Conservation (phyloP, 768 basidiomycete species). For the Boletus sp. region DNA sequence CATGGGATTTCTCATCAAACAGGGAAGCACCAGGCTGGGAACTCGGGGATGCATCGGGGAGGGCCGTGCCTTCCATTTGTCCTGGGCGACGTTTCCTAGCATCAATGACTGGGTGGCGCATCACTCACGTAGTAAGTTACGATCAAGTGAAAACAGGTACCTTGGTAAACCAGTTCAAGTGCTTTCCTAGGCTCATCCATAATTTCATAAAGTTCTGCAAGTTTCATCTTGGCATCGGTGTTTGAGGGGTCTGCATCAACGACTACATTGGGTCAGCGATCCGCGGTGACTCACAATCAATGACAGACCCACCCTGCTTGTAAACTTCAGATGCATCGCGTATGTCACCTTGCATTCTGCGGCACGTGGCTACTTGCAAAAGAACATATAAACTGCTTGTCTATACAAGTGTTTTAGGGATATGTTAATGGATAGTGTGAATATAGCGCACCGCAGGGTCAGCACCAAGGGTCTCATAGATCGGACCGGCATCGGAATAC, state of each 20-base stretch:
- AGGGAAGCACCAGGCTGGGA: slow-evolving; percentile 46
- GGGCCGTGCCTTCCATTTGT: slow-evolving; percentile 11
- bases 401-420: slow-evolving; percentile 36
- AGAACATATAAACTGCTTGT: slow-evolving; percentile 72
- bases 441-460: slow-evolving; percentile 60
- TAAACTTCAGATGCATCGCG: slow-evolving; percentile 82
- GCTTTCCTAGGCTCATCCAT: slow-evolving; percentile 78
- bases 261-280: slow-evolving; percentile 47
- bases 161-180: slow-evolving; percentile 63
- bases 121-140: slow-evolving; percentile 66
- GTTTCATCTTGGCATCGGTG: slow-evolving; percentile 82
- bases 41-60: slow-evolving; percentile 14
- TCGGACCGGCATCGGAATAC: slow-evolving; percentile 75
- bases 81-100: slow-evolving; percentile 51
- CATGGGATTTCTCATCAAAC: slow-evolving; percentile 55
- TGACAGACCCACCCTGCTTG: slow-evolving; percentile 58
- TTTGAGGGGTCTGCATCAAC: slow-evolving; percentile 69
- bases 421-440: neutral
- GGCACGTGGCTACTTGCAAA: slow-evolving; percentile 78
- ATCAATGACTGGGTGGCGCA: slow-evolving; percentile 49
- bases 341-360: slow-evolving; percentile 71
- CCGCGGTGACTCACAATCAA: neutral
- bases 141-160: slow-evolving; percentile 35
- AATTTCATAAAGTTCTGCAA: slow-evolving; percentile 89
- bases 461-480: slow-evolving; percentile 76